These are phyloP conservation scores for Xerocomellus dryophilus DNA, from an alignment of 768 basidiomycete genomes.

Conservation along the genomic window DNA sequence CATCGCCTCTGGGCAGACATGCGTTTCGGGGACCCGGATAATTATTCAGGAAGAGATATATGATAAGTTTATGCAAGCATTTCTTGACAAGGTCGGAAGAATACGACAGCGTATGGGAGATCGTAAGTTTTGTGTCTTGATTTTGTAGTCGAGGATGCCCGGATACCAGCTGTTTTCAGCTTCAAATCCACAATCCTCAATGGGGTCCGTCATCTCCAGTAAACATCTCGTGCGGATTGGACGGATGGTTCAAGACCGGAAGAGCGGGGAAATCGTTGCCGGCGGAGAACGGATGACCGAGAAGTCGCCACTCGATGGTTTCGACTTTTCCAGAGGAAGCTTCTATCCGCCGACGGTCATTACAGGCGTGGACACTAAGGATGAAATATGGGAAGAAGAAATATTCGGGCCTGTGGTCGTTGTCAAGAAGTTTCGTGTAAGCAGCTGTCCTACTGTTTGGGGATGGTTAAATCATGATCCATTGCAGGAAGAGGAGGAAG, in stretches of 20 bases:
- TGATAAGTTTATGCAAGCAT: constrained; percentile 58
- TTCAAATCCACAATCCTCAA: constrained; percentile 62
- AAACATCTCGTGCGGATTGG: constrained; percentile 66
- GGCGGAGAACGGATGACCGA: constrained; percentile 70
- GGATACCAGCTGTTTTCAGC: constrained; percentile 40
- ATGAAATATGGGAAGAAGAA: constrained; percentile 78
- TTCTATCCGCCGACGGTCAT: constrained; percentile 85
- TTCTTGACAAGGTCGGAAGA: constrained; percentile 59
- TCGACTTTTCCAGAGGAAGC: constrained; percentile 65
- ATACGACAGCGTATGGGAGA: constrained; percentile 73
- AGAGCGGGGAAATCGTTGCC: constrained; percentile 47
- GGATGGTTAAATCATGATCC: not conserved
- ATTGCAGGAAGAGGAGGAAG: constrained; percentile 58
- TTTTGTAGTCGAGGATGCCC: not conserved
- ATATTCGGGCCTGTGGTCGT: constrained; percentile 86
- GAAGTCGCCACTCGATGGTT: constrained; percentile 61
- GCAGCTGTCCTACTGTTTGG: constrained; percentile 23
- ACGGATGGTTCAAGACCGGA: constrained; percentile 46
- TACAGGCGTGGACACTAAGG: constrained; percentile 49
- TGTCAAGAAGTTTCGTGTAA: constrained; percentile 51
- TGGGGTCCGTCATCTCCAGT: constrained; percentile 77
- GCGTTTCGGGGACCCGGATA: constrained; percentile 87
- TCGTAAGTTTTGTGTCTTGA: constrained; percentile 48
- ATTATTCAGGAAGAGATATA: constrained; percentile 70
- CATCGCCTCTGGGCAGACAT: constrained; percentile 86